A percentile compares a stretch with the other conserved stretches of the same genome.
phyloP scores from a whole-genome alignment of 1,284 basidiomycete species.

The Ceratobasidium papillatum region DNA sequence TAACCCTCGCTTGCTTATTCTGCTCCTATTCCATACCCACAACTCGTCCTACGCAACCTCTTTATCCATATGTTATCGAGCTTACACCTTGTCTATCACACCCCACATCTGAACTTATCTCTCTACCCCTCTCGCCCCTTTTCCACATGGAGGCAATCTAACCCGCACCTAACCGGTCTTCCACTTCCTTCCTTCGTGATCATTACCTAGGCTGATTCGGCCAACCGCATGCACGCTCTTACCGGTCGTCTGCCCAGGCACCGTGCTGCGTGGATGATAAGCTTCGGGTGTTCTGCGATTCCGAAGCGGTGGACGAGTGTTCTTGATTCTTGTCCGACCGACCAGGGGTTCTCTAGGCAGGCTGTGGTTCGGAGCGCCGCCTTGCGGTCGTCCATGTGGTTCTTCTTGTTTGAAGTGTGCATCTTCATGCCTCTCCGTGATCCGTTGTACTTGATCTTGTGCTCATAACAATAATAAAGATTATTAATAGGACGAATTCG shows the following conservation, averaged over 20 bases:
- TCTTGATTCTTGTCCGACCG: neutral
- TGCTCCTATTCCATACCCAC: neutral
- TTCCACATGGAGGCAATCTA: constrained; percentile 13
- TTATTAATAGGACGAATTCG: neutral
- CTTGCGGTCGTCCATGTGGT: too few relatives aligned
- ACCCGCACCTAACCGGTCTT: constrained; percentile 9
- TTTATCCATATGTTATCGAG: neutral
- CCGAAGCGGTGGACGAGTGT: neutral
- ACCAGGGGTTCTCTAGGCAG: neutral
- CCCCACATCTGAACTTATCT: neutral
- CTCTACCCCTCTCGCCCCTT: neutral
- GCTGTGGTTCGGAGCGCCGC: neutral
- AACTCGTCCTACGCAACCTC: neutral
- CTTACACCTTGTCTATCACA: neutral
- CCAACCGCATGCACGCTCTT: constrained; percentile 18
- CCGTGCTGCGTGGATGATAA: constrained; percentile 17
- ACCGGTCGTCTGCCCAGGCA: constrained; percentile 25
- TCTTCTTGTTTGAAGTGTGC: neutral
- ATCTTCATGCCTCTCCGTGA: neutral
- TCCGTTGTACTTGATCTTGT: neutral
- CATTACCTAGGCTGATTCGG: neutral
- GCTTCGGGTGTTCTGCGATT: neutral
- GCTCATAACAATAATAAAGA: too few relatives aligned
- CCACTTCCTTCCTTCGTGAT: neutral
- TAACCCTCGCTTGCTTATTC: neutral